A percentile compares a stretch with the other conserved stretches of the same genome.
Evolutionary conservation across 495 filamentous ascomycete species (phyloP).

Genomic region (Neurospora sp.): DNA sequence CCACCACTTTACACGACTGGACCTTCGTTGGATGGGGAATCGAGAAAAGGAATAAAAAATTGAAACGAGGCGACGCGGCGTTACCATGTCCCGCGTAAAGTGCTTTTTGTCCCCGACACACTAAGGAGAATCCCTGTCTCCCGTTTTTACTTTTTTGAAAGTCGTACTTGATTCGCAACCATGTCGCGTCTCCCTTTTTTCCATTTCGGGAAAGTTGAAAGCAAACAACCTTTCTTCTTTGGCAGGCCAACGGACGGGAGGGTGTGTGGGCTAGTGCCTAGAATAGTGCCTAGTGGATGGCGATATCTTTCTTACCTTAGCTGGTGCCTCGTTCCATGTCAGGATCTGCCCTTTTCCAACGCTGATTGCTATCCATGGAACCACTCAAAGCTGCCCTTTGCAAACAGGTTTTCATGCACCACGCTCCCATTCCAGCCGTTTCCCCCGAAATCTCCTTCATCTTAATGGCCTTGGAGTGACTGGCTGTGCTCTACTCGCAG

Average conservation of each 20-base stretch:
- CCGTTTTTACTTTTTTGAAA: background rate
- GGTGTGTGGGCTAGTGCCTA: background rate
- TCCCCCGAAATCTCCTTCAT: background rate
- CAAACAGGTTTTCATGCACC: background rate
- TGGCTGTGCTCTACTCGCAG: background rate
- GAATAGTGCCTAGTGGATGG: background rate
- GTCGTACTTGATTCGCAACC: background rate
- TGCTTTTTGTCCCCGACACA: background rate
- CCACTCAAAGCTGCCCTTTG: background rate
- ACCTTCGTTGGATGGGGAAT: background rate
- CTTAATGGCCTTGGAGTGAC: background rate
- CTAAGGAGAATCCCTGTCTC: background rate
- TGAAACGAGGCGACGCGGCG: slow-evolving; percentile 1
- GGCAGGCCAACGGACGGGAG: slow-evolving; percentile 2
- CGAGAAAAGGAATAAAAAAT: background rate
- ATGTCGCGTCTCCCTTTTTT: background rate
- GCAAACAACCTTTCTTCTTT: slow-evolving; percentile 3
- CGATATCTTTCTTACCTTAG: background rate
- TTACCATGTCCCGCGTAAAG: slow-evolving; percentile 3
- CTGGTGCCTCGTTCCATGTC: background rate
- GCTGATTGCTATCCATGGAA: background rate
- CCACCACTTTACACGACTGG: background rate
- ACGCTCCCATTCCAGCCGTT: background rate
- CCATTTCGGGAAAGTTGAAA: background rate
- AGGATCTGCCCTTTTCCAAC: background rate